Percentiles rank a stretch among this genome's conserved stretches.
Evolutionary conservation across 805 yeast genomes (phyloP).

Genomic region (Jamesozyma rosinii): DNA sequence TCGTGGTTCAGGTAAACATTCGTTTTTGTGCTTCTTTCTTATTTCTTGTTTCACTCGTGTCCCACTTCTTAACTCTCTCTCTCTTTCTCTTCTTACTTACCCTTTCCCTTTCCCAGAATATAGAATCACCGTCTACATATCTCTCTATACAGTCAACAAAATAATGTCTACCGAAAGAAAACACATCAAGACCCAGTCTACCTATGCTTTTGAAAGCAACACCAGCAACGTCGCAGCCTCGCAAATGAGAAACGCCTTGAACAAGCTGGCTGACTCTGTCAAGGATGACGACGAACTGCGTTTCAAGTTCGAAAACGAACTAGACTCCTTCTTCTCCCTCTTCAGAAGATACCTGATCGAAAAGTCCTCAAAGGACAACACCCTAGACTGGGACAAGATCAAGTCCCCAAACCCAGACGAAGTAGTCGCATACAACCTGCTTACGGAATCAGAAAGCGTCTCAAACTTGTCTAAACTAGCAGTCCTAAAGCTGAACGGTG

Average conservation of each 20-base stretch:
- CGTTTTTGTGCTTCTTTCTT: too few species aligned
- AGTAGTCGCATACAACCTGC: constrained; percentile 68
- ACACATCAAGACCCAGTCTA: constrained; percentile 34
- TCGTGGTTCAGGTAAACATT: too few species aligned
- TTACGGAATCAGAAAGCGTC: constrained; percentile 27
- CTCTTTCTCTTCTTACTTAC: not conserved
- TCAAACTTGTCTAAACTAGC: constrained; percentile 68
- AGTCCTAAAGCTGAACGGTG: constrained; percentile 94
- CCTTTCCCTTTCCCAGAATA: not conserved
- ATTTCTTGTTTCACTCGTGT: not conserved
- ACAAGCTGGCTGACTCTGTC: constrained; percentile 79
- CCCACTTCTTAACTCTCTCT: not conserved
- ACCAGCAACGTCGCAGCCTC: constrained; percentile 93
- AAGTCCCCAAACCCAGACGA: constrained; percentile 83
- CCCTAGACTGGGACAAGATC: constrained; percentile 88
- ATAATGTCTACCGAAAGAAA: constrained; percentile 21
- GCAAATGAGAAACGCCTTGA: constrained; percentile 94
- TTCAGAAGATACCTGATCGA: constrained; percentile 88
- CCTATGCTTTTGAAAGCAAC: constrained; percentile 82
- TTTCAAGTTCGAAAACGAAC: constrained; percentile 57
- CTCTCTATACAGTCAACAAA: too few species aligned
- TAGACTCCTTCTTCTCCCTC: constrained; percentile 89
- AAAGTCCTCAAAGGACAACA: constrained; percentile 64
- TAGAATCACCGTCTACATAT: too few species aligned
- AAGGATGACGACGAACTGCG: constrained; percentile 38